phyloP scores from a whole-genome alignment of 495 filamentous ascomycete species.

The Xylaria intraflava region DNA sequence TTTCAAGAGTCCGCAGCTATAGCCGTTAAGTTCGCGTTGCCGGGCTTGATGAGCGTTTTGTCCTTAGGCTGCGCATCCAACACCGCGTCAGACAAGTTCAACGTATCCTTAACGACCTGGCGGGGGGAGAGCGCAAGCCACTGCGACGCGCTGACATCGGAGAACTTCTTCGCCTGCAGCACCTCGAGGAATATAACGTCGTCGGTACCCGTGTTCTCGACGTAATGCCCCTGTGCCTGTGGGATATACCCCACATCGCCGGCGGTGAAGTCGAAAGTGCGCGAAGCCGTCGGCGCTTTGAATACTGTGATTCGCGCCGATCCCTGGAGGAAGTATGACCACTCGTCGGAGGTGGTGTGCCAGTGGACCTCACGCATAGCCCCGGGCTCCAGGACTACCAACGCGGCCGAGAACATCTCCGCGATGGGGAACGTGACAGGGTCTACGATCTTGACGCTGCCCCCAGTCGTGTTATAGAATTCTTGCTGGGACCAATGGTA shows the following conservation, averaged over 20 bases:
- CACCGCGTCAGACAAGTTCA: constrained; percentile 49
- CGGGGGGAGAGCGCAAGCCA: constrained; percentile 58
- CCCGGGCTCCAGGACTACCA: constrained; percentile 62
- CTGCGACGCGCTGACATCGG: constrained; percentile 58
- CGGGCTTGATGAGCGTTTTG: constrained; percentile 54
- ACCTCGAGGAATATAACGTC: constrained; percentile 67
- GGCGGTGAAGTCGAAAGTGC: constrained; percentile 69
- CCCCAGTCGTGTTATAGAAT: constrained; percentile 52
- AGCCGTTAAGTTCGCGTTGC: constrained; percentile 34
- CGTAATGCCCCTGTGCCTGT: constrained; percentile 57
- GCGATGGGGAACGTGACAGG: constrained; percentile 56
- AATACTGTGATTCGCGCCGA: constrained; percentile 62
- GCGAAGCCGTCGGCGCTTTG: constrained; percentile 47
- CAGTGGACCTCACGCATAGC: constrained; percentile 77
- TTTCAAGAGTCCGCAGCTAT: constrained; percentile 8
- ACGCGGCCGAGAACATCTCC: constrained; percentile 52
- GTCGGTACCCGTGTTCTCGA: constrained; percentile 66
- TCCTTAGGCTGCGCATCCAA: constrained; percentile 52
- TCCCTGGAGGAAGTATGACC: constrained; percentile 68
- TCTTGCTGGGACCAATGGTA: constrained; percentile 63
- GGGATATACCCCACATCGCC: constrained; percentile 71
- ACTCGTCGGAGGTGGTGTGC: constrained; percentile 70
- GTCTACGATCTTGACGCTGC: constrained; percentile 62
- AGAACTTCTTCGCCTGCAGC: constrained; percentile 57
- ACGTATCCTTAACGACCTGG: constrained; percentile 58